Conservation (phyloP, 208 protist species). For the Endotrypanum monterogeii region DNA sequence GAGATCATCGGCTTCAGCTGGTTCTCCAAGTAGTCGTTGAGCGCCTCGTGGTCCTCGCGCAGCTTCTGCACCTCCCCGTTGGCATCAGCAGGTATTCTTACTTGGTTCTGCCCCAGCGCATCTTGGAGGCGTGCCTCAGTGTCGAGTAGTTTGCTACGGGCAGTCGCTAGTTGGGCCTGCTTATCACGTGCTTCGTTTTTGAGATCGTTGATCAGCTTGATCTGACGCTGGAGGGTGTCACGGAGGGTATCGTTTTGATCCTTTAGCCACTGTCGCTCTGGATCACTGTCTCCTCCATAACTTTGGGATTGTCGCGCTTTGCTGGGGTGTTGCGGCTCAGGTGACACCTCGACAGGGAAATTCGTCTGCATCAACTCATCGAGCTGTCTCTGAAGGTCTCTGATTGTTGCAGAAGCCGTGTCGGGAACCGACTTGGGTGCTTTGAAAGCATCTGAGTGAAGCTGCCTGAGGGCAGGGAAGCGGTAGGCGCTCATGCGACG, state of each 20-base stretch:
- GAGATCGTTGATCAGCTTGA: slow-evolving; percentile 18
- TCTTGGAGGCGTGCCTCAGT: slow-evolving; percentile 8
- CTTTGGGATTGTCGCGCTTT: background rate
- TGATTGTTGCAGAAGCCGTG: slow-evolving; percentile 38
- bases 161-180: slow-evolving; percentile 4
- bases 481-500: slow-evolving; percentile 41
- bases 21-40: slow-evolving; percentile 11
- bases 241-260: slow-evolving; percentile 33
- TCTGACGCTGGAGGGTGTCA: slow-evolving; percentile 26
- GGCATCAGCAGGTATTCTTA: too few relatives aligned
- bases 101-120: slow-evolving; percentile 7
- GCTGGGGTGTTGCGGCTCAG: slow-evolving; percentile 23
- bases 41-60: slow-evolving; percentile 5
- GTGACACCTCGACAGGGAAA: slow-evolving; percentile 16
- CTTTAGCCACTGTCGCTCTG: slow-evolving; percentile 30
- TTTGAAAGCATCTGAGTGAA: slow-evolving; percentile 37
- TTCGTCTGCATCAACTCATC: slow-evolving; percentile 10
- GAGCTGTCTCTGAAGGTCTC: slow-evolving; percentile 44
- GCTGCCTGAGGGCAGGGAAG: slow-evolving; percentile 37
- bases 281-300: background rate
- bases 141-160: background rate
- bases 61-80: slow-evolving; percentile 7
- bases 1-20: slow-evolving; percentile 23
- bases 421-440: slow-evolving; percentile 42
- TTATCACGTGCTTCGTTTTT: slow-evolving; percentile 12